Evolutionary conservation across 2,329 filamentous ascomycete species (phyloP).

Genomic region (Rutstroemia sp.): DNA sequence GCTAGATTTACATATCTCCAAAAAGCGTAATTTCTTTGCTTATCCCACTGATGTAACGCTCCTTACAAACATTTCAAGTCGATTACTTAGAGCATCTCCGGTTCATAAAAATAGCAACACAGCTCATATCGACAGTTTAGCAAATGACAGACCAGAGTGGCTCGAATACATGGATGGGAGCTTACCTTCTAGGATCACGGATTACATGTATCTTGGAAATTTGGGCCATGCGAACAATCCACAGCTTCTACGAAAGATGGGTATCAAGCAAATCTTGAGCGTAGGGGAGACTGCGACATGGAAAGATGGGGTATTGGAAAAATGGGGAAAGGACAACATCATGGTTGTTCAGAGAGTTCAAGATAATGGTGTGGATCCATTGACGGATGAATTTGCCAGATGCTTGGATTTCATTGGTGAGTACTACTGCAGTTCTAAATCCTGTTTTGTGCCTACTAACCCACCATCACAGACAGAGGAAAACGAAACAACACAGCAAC

Average conservation of each 20-base stretch:
- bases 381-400: constrained; percentile 76
- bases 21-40: constrained; percentile 88
- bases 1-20: constrained; percentile 74
- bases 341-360: constrained; percentile 80
- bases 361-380: constrained; percentile 91
- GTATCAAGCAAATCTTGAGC: constrained; percentile 81
- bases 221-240: constrained; percentile 91
- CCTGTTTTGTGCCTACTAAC: constrained; percentile 10
- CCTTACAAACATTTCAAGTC: constrained; percentile 67
- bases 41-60: constrained; percentile 86
- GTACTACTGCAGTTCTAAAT: constrained; percentile 29
- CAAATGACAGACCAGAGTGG: constrained; percentile 66
- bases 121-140: constrained; percentile 44
- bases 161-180: constrained; percentile 79
- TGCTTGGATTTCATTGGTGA: constrained; percentile 90
- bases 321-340: constrained; percentile 72
- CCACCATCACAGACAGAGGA: constrained; percentile 57
- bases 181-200: constrained; percentile 77
- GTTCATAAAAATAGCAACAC: constrained; percentile 40
- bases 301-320: constrained; percentile 60
- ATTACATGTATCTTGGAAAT: constrained; percentile 96
- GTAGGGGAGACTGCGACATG: constrained; percentile 86
- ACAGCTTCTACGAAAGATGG: constrained; percentile 67
- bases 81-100: constrained; percentile 67
- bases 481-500: constrained; percentile 73